Evolutionary conservation across 2,329 filamentous ascomycete species (phyloP).

Genomic region (Knoxdaviesia capensis): DNA sequence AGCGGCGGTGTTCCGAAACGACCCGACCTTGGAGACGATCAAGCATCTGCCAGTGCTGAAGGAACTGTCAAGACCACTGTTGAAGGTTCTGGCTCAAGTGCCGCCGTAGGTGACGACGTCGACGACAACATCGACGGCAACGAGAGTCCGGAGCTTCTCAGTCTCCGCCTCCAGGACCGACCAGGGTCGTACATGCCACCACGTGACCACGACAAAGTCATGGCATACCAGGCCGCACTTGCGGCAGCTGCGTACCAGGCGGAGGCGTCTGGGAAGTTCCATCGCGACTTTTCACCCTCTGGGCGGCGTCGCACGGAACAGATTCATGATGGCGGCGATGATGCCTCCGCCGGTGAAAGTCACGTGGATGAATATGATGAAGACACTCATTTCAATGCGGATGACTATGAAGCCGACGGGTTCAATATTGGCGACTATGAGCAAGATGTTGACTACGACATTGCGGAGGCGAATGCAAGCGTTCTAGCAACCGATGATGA

Average conservation of each 20-base stretch:
- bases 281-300: constrained; percentile 31
- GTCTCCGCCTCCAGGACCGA: neutral
- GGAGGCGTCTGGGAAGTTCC: constrained; percentile 55
- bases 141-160: neutral
- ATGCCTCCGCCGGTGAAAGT: constrained; percentile 1
- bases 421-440: constrained; percentile 28
- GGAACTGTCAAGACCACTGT: constrained; percentile 5
- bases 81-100: neutral
- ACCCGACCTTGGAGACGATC: too few species aligned
- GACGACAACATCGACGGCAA: neutral
- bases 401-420: constrained; percentile 32
- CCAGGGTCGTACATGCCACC: neutral
- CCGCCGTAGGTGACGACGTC: too few species aligned
- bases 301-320: too few species aligned
- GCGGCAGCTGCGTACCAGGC: constrained; percentile 65
- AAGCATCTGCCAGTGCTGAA: too few species aligned
- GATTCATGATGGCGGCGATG: neutral
- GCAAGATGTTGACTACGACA: constrained; percentile 51
- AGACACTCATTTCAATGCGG: constrained; percentile 5
- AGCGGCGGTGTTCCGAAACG: too few species aligned
- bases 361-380: constrained; percentile 4
- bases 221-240: constrained; percentile 66
- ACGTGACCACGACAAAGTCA: constrained; percentile 15
- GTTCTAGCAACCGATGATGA: constrained; percentile 82
- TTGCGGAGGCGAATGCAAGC: constrained; percentile 87